phyloP scores from a whole-genome alignment of 148 eudicot species.

The Limonium bicolor region DNA sequence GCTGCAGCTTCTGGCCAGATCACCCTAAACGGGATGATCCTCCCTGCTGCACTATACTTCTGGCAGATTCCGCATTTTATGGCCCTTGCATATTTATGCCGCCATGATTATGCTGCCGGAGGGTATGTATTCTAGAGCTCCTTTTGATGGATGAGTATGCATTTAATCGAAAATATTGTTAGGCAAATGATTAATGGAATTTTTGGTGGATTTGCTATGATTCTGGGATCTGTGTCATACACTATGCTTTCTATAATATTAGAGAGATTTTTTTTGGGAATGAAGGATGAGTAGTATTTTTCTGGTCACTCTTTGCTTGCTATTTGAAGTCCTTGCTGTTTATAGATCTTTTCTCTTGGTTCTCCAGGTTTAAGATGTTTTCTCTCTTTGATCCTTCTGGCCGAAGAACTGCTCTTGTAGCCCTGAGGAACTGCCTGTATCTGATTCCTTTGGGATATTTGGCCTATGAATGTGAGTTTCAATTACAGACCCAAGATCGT shows the following conservation, averaged over 20 bases:
- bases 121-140: conserved; percentile 38
- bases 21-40: conserved; percentile 73
- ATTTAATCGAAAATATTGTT: too few relatives aligned
- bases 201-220: too few relatives aligned
- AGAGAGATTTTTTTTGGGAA: too few relatives aligned
- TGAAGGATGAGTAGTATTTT: too few relatives aligned
- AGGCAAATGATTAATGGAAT: too few relatives aligned
- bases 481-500: too few relatives aligned
- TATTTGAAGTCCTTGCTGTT: too few relatives aligned
- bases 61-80: conserved; percentile 98
- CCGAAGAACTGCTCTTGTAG: conserved; percentile 73
- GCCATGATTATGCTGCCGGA: conserved; percentile 90
- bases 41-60: conserved; percentile 95
- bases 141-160: too few relatives aligned
- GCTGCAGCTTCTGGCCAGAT: conserved; percentile 88
- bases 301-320: too few relatives aligned
- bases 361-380: conserved; percentile 88
- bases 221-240: too few relatives aligned
- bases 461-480: conserved; percentile 83
- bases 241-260: too few relatives aligned
- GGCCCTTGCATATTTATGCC: conserved; percentile 95
- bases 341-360: conserved; percentile 3
- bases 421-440: conserved; percentile 89
- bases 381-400: conserved; percentile 77
- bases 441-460: conserved; percentile 84